Base-by-base conservation (phyloP, 768 basidiomycete species). In the Boletales sp. region DNA sequence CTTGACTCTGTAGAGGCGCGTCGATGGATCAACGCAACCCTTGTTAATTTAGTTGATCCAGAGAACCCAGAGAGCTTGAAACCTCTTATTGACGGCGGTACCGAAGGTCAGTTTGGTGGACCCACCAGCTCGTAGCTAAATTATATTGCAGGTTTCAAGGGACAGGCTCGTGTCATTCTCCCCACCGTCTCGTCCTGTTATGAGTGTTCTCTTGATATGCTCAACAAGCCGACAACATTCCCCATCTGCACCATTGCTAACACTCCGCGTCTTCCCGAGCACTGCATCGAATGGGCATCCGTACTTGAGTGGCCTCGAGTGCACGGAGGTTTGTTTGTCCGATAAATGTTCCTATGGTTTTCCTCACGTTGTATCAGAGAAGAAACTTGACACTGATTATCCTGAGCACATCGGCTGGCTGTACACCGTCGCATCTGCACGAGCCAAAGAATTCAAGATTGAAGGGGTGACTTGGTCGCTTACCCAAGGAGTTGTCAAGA, bases 211-310 rank as follows among this genome's bases (percentile, higher is more conserved):
- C 84, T 99, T 42, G 94, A 97, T 65, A 97, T 97, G 90, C 81
- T 97, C 45, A 97, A 97, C 70, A 97, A 97, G 55, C 94, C 87
- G 1, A 97, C 94, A 36, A 87, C 87, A 12, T 99, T 94, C 67
- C 97, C 97, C 2, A 97, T 99, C 48, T 99, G 97, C 65, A 99
- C 97, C 7, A 98, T 99, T 57, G 95, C 97, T 50, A 98, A 98
- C 65, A 99, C 97, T 0, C 97, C 97, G 24, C 89, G 97, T 49
- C 77, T 97, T 19, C 97, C 97, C 2, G 97, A 99, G 62, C 97
- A 99, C 62, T 98, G 97, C 64, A 97, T 99, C 60, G 97, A 98
- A 70, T 99, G 97, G 97, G 97, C 97, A 0, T 94, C 91, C 36
- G 97, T 98, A 11, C 76, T 99, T 18, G 94, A 99, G 68, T 99